Evolutionary conservation across 192 early-diverging fungal genomes (phyloP), one percentile per base, ranked within the genome.

Genomic region (Backusella liffmaniae): DNA sequence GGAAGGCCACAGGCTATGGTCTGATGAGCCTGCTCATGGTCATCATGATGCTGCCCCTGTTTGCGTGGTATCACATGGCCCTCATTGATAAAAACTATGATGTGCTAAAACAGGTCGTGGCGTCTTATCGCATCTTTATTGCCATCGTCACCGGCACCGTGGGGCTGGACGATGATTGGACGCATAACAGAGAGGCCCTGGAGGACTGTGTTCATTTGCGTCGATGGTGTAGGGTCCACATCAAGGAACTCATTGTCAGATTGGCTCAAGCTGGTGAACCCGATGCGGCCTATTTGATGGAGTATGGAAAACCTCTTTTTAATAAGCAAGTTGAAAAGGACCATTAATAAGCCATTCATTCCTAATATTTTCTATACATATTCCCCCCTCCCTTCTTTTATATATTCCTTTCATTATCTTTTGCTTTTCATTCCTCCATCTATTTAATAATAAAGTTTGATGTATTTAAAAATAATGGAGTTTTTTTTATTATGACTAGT

Each of bases 51-150:
- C 67, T 86, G 21, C 79, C 81, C n/a, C 73, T 80, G n/a, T 86
- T 86, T 70, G 82, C 76, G 15, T 80, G 82, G 74, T 84, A 86
- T 75, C 85, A 86, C 74, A 82, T 84, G 67, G 69, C 75, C 4
- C 71, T 83, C 12, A 51, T 83, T 0, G 82, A 83, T 66, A 77
- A 77, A 37, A 79, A 79, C 15, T 83, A 83, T 29, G 78, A 83
- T 66, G 72, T 77, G 56, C 39, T 74, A 3, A 83, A 83, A 35
- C 72, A 79, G 34, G 73, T 83, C 3, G 73, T 80, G 16, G 78
- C 78, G 0, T 76, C 78, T 2, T 83, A 79, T 73, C 72, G 82
- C 16, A 79, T 80, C n/a, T 80, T 80, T 32, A 56, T 80, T 29
- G 82, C 82, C 16, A 70, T 80, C 34, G 69, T 71, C 5, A 74